Evolutionary conservation across 805 yeast genomes (phyloP), one percentile per base, ranked within the genome.

Genomic region (Blastobotrys parvus): DNA sequence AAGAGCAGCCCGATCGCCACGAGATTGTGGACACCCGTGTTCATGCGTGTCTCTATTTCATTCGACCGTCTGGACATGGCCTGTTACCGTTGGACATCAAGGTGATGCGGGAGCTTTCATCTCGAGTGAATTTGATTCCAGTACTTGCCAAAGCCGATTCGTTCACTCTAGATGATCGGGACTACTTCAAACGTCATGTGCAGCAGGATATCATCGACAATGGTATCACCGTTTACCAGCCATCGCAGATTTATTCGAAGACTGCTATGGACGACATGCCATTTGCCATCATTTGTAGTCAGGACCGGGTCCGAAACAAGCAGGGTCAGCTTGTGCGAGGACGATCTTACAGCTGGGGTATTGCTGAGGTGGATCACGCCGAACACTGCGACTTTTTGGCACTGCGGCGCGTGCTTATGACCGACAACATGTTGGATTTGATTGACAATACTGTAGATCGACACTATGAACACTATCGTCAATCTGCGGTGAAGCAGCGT

Each of bases 311-410:
- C 45, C 84, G 80, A 53, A 67, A 75, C 38, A 68, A 74, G 13
- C 72, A 77, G 35, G 94, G 92, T 23, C 67, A 71, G 44, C 64
- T 69, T 48, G 81, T 84, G 18, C 72, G 79, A 44, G 96, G 94
- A 56, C 79, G 95, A 65, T 69, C 75, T 48, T 90, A 90, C 63
- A 95, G 96, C 49, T 92, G 98, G 98, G 97, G 97, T 52, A 72
- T 82, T 19, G 84, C 90, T 53, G 97, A 92, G 65, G 88, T 92
- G 53, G 97, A 89, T 60, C 89, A 92, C 62, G 90, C 84, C 66
- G 78, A 77, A 44, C 97, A 92, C 62, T 83, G 88, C 62, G 98
- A 90, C 65, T 92, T 90, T 62, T 77, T 81, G 49, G 79, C 78
- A 62, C 75, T 90, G 62, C 82, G 96, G 68, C 73, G 82, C 44